Evolutionary conservation across 2,329 filamentous ascomycete species (phyloP).

Genomic region (Fusarium mangiferae): DNA sequence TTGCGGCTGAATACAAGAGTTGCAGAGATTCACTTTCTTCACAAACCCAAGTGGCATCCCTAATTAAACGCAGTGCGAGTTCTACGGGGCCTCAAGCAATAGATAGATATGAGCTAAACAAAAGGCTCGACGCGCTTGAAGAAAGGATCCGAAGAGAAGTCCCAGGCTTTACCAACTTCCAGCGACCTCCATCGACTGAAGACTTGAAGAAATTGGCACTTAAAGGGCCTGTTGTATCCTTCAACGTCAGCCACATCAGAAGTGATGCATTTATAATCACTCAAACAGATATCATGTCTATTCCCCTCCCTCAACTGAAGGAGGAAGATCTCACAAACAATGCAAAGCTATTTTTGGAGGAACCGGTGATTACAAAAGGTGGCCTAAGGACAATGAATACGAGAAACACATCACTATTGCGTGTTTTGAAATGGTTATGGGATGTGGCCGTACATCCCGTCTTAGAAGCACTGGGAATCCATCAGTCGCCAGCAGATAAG

Average conservation of each 20-base stretch:
- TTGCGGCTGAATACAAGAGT: not conserved
- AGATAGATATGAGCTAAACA: too few relatives aligned
- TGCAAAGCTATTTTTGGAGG: too few relatives aligned
- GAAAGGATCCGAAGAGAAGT: not conserved
- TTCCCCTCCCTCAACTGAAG: not conserved
- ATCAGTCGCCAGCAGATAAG: accelerated
- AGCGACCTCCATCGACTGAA: accelerated
- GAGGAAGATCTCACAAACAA: too few relatives aligned
- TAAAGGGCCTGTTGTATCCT: not conserved
- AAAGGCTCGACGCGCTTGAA: accelerated
- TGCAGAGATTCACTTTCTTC: too few relatives aligned
- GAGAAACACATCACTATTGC: accelerated
- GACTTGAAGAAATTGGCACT: accelerated
- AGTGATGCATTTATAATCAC: not conserved
- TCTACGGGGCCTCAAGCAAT: too few relatives aligned
- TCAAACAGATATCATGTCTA: accelerated
- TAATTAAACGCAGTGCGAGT: too few relatives aligned
- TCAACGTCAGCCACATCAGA: not conserved
- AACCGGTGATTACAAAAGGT: too few relatives aligned
- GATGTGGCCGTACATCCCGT: accelerated
- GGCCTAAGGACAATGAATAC: too few relatives aligned
- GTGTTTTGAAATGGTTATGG: not conserved
- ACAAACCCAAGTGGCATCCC: too few relatives aligned
- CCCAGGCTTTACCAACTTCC: not conserved
- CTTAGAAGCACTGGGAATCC: accelerated